Percentiles rank a stretch among this genome's conserved stretches.
phyloP scores from a whole-genome alignment of 257 asterid genomes.

The Solanum lignicaule region DNA sequence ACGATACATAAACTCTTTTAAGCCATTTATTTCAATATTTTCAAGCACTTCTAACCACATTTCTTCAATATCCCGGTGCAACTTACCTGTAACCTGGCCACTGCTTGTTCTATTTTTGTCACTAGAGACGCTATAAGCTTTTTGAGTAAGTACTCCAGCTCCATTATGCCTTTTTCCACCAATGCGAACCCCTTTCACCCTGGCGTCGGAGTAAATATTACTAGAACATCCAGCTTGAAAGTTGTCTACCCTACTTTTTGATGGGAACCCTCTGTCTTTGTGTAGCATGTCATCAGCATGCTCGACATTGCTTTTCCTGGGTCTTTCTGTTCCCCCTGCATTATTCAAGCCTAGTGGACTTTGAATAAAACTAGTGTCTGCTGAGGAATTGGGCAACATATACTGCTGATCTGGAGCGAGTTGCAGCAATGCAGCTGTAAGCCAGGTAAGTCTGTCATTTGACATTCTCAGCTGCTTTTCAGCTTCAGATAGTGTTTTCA shows the following conservation, averaged over 20 bases:
- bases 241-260: slow-evolving; percentile 13
- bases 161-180: slow-evolving; percentile 20
- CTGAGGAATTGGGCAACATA: slow-evolving; percentile 56
- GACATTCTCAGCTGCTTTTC: slow-evolving; percentile 95
- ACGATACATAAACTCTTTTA: slow-evolving; percentile 62
- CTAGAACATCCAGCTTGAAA: slow-evolving; percentile 36
- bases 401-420: slow-evolving; percentile 94
- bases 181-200: slow-evolving; percentile 14
- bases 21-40: slow-evolving; percentile 44
- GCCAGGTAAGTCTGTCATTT: slow-evolving; percentile 83
- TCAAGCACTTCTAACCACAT: slow-evolving; percentile 79
- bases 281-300: slow-evolving; percentile 30
- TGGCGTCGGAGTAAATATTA: slow-evolving; percentile 18
- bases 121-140: slow-evolving; percentile 7
- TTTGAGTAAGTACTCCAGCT: slow-evolving; percentile 25
- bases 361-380: slow-evolving; percentile 56
- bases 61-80: slow-evolving; percentile 37
- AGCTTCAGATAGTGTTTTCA: slow-evolving; percentile 89
- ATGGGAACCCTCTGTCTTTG: slow-evolving; percentile 10
- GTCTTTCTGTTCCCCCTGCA: slow-evolving; percentile 29
- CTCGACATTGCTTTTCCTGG: slow-evolving; percentile 26
- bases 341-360: slow-evolving; percentile 41
- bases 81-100: slow-evolving; percentile 19
- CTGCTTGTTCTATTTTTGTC: slow-evolving; percentile 19
- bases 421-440: slow-evolving; percentile 89